Conservation (phyloP, 257 asterid genomes). For the Penstemon eatonii region DNA sequence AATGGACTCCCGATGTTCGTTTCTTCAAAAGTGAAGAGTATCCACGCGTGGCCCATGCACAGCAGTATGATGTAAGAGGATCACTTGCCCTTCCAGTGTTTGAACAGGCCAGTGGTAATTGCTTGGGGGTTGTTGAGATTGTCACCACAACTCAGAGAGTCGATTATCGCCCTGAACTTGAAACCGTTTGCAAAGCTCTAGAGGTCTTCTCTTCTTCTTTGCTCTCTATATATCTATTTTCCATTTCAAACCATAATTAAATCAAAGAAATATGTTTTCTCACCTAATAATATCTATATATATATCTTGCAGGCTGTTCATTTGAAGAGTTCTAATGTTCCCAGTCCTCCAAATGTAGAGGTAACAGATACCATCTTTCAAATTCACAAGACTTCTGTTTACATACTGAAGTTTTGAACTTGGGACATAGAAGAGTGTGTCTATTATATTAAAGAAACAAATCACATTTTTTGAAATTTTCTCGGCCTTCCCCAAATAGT, state of each 20-base stretch:
- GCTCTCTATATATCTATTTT: background rate
- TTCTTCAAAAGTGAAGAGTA: slow-evolving; percentile 65
- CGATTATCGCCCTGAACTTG: slow-evolving; percentile 60
- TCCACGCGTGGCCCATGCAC: slow-evolving; percentile 58
- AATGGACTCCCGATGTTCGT: slow-evolving; percentile 82
- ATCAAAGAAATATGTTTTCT: background rate
- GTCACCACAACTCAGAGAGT: slow-evolving; percentile 57
- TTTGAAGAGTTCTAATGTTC: slow-evolving; percentile 51
- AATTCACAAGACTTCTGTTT: slow-evolving; percentile 7
- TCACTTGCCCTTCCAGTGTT: slow-evolving; percentile 78
- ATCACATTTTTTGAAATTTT: too few relatives aligned
- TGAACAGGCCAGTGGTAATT: slow-evolving; percentile 61
- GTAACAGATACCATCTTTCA: slow-evolving; percentile 34
- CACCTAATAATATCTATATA: too few relatives aligned
- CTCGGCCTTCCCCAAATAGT: too few relatives aligned
- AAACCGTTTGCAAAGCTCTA: slow-evolving; percentile 64
- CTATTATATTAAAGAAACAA: too few relatives aligned
- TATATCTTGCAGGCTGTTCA: slow-evolving; percentile 58
- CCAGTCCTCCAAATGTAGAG: slow-evolving; percentile 45
- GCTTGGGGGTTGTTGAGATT: slow-evolving; percentile 78
- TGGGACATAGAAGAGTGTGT: too few relatives aligned
- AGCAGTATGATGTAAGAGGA: slow-evolving; percentile 56
- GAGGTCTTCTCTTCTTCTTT: slow-evolving; percentile 45
- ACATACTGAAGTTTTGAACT: too few relatives aligned
- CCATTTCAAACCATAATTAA: too few relatives aligned